Percentiles rank a stretch among this genome's conserved stretches.
phyloP scores from a whole-genome alignment of 345 rosid genomes.

The Populus pruinosa region DNA sequence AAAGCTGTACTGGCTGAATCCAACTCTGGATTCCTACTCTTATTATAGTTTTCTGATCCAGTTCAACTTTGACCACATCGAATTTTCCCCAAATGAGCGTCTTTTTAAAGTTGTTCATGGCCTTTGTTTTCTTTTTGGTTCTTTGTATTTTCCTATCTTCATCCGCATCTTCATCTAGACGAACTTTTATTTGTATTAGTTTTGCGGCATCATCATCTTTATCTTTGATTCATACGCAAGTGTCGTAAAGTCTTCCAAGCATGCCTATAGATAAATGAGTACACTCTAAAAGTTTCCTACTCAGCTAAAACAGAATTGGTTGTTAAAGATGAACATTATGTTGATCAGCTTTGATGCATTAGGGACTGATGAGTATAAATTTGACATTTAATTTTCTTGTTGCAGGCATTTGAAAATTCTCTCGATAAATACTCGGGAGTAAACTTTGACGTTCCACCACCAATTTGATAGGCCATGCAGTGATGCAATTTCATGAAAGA shows the following conservation, averaged over 20 bases:
- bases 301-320: slow-evolving; percentile 7
- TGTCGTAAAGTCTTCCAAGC: slow-evolving; percentile 16
- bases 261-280: slow-evolving; percentile 10
- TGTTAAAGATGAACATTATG: neutral
- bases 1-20: slow-evolving; percentile 1
- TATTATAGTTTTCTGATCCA: slow-evolving; percentile 14
- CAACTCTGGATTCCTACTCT: slow-evolving; percentile 3
- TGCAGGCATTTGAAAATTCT: slow-evolving; percentile 69
- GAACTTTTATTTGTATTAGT: slow-evolving; percentile 10
- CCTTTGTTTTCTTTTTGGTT: slow-evolving; percentile 27
- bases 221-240: slow-evolving; percentile 1
- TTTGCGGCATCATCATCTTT: slow-evolving; percentile 21
- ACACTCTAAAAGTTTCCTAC: slow-evolving; percentile 15
- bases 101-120: slow-evolving; percentile 22
- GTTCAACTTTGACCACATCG: slow-evolving; percentile 23
- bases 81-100: slow-evolving; percentile 7
- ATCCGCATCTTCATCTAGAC: slow-evolving; percentile 11
- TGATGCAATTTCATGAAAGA: slow-evolving; percentile 25
- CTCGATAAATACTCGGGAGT: slow-evolving; percentile 62
- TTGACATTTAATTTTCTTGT: slow-evolving; percentile 6
- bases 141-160: slow-evolving; percentile 15
- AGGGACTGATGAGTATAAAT: neutral
- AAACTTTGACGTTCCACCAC: slow-evolving; percentile 27
- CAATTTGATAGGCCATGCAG: slow-evolving; percentile 18
- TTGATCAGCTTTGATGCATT: slow-evolving; percentile 10